A percentile compares a stretch with the other conserved stretches of the same genome.
phyloP scores from a whole-genome alignment of 768 basidiomycete genomes.

The Suillus alpinus region DNA sequence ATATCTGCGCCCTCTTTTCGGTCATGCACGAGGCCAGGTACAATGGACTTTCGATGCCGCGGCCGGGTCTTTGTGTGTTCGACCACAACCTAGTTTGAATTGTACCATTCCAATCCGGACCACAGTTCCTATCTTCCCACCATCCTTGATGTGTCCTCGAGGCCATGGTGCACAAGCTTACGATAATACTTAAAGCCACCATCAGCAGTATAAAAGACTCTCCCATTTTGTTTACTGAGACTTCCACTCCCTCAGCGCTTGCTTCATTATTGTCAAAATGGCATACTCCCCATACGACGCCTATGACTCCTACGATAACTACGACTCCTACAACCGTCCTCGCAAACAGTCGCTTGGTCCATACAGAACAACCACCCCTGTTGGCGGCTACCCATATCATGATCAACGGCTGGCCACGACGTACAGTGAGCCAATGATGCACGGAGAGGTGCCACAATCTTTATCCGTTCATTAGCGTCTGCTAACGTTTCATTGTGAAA shows the following conservation, averaged over 20 bases:
- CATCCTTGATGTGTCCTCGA: constrained; percentile 29
- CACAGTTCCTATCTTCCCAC: constrained; percentile 16
- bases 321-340: constrained; percentile 20
- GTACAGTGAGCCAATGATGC: constrained; percentile 41
- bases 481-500: constrained; percentile 11
- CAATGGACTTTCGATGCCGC: constrained; percentile 2
- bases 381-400: constrained; percentile 7
- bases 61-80: constrained; percentile 6
- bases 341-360: constrained; percentile 30
- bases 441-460: constrained; percentile 32
- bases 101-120: constrained; percentile 10
- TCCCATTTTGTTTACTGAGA: background rate
- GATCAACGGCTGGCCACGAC: constrained; percentile 1
- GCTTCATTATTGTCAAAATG: constrained; percentile 28
- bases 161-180: constrained; percentile 14
- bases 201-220: constrained; percentile 21
- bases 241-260: constrained; percentile 10
- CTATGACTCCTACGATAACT: constrained; percentile 23
- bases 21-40: constrained; percentile 2
- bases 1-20: background rate
- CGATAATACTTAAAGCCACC: constrained; percentile 13
- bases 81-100: constrained; percentile 13
- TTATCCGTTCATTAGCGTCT: background rate
- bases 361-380: constrained; percentile 25
- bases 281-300: constrained; percentile 42